Evolutionary conservation across 305 asterid species (phyloP).

Genomic region (Salvia sclarea): DNA sequence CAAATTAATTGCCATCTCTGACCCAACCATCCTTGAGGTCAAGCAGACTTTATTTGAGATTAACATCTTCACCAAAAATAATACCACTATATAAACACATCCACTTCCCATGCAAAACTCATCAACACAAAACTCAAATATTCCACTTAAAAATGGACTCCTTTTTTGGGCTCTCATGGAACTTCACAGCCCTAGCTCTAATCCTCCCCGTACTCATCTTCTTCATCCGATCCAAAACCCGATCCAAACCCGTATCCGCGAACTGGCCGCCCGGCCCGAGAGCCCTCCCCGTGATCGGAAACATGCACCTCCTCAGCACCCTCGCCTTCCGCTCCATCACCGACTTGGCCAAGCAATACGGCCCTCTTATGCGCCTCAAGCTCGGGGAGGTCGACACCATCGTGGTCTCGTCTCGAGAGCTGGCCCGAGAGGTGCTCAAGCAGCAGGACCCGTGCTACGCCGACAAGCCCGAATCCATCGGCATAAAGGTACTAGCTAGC

Average conservation of each 20-base stretch:
- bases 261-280: slow-evolving; percentile 49
- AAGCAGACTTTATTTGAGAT: too few species aligned
- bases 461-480: slow-evolving; percentile 14
- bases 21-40: too few species aligned
- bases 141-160: too few species aligned
- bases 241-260: not conserved
- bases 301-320: slow-evolving; percentile 31
- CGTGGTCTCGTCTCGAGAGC: slow-evolving; percentile 36
- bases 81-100: too few species aligned
- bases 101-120: too few species aligned
- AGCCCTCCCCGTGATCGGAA: slow-evolving; percentile 41
- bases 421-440: slow-evolving; percentile 9
- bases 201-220: slow-evolving; percentile 18
- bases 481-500: too few species aligned
- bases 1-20: too few species aligned
- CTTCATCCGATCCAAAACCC: not conserved
- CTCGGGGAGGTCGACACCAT: slow-evolving; percentile 34
- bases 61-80: too few species aligned
- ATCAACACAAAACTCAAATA: too few species aligned
- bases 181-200: slow-evolving; percentile 23
- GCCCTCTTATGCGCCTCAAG: slow-evolving; percentile 40
- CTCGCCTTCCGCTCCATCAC: slow-evolving; percentile 37
- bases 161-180: not conserved
- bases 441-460: slow-evolving; percentile 15
- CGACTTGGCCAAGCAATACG: slow-evolving; percentile 36